Conservation (phyloP, 345 rosid species). For the Sisymbrium irio region DNA sequence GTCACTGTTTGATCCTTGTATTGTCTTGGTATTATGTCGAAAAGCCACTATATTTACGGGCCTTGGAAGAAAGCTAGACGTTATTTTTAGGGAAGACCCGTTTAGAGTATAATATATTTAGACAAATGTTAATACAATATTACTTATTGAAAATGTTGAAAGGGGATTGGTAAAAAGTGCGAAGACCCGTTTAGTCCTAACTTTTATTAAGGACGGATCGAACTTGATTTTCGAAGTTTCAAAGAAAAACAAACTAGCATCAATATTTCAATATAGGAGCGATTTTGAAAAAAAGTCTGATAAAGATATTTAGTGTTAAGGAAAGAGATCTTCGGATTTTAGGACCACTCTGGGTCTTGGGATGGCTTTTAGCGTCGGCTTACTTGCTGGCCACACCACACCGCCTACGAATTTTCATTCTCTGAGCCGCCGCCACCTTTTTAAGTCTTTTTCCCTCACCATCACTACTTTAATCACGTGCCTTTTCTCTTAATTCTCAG, state of each 20-base stretch:
- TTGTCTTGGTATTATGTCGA: too few relatives aligned
- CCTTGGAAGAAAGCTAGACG: too few relatives aligned
- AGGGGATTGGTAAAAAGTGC: too few relatives aligned
- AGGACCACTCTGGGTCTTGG: slow-evolving; percentile 33
- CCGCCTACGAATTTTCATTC: slow-evolving; percentile 19
- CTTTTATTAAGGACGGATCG: neutral
- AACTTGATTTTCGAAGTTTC: neutral
- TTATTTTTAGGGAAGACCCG: too few relatives aligned
- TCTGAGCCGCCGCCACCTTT: slow-evolving; percentile 22
- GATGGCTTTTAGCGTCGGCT: slow-evolving; percentile 29
- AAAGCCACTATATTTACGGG: too few relatives aligned
- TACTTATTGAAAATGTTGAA: too few relatives aligned
- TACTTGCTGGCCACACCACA: slow-evolving; percentile 28
- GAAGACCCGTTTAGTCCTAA: too few relatives aligned
- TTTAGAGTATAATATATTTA: too few relatives aligned
- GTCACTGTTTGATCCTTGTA: too few relatives aligned
- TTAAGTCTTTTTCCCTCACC: slow-evolving; percentile 1
- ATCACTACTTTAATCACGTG: slow-evolving; percentile 27
- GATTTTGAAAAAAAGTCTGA: neutral
- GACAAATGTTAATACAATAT: neutral
- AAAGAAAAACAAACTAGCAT: neutral
- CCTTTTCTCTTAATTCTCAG: neutral
- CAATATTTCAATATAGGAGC: slow-evolving; percentile 1
- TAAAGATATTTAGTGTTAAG: slow-evolving; percentile 14
- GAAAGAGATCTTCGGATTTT: slow-evolving; percentile 15